Percentiles rank a stretch among this genome's conserved stretches.
These are phyloP conservation scores for Nigrospora oryzae DNA, from an alignment of 2,329 filamentous ascomycete species.

Conservation along the genomic window DNA sequence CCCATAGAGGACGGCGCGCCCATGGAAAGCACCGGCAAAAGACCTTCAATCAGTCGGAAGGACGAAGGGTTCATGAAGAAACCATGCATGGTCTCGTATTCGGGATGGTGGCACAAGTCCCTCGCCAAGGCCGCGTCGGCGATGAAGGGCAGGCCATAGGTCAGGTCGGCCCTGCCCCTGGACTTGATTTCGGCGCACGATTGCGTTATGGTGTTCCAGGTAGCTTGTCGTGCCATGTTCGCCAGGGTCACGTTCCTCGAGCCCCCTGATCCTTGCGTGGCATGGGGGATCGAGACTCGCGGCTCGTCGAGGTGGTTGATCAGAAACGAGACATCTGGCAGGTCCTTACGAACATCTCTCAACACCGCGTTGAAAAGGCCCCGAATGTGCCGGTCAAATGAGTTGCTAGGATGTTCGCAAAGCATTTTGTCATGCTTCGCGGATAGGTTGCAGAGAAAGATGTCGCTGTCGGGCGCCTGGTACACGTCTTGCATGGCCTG, in stretches of 20 bases:
- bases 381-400: conserved; percentile 23
- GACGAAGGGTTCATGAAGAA: conserved; percentile 33
- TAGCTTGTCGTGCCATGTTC: conserved; percentile 16
- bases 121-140: conserved; percentile 13
- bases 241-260: conserved; percentile 9
- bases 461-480: conserved; percentile 16
- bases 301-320: conserved; percentile 42
- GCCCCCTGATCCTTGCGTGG: no score
- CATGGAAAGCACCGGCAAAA: conserved; percentile 37
- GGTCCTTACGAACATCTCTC: conserved; percentile 8
- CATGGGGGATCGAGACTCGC: conserved; percentile 23
- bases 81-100: conserved; percentile 34
- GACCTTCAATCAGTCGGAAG: conserved; percentile 27
- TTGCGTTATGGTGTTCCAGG: conserved; percentile 22
- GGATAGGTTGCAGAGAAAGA: conserved; percentile 27
- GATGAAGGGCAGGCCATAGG: conserved; percentile 26
- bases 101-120: conserved; percentile 35
- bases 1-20: conserved; percentile 36
- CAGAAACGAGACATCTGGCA: conserved; percentile 31
- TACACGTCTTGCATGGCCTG: conserved; percentile 17
- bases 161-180: not conserved
- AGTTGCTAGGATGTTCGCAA: conserved; percentile 24
- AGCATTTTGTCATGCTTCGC: conserved; percentile 13
- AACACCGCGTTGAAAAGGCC: conserved; percentile 22
- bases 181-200: conserved; percentile 12